Base-by-base conservation (phyloP, 495 filamentous ascomycete genomes). In the Aspergillus carlsbadensis region DNA sequence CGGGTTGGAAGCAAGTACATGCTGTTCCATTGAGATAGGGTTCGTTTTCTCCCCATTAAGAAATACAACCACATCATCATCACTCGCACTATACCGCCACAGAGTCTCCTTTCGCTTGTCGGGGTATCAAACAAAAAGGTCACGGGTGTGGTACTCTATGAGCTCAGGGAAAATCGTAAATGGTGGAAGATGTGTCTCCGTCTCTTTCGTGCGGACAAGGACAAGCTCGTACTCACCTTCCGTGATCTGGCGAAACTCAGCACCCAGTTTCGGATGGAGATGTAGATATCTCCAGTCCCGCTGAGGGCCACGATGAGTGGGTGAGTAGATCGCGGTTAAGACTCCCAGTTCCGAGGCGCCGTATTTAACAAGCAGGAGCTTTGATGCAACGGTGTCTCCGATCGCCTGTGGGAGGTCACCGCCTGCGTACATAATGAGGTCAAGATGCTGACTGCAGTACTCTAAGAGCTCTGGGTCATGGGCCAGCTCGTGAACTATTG, bases 91-190 rank as follows among this genome's bases (percentile, higher is more conserved):
- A 13, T 57, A 70, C 10, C 58, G 52, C 74, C 73, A 77, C 1
- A 65, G 52, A 21, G 65, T 39, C 1, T 64, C 15, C 10, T 67
- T 68, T 1, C 45, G 56, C 0, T 66, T 64, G 13, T 37, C 35
- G 3, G 35, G 35, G 44, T 74, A 69, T 8, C 65, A 71, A 33
- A 69, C 65, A 60, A 77, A 85, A 21, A 87, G 65, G 60, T 87
- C 84, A 29, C 74, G 71, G 10, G 81, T 86, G 26, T 65, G 63
- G 57, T 76, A 86, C 63, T 85, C 78, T 3, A 76, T 54, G 1
- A 63, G 33, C 6, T 85, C 67, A 4, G 80, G 81, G 51, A 83
- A 86, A 6, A 74, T 67, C 50, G 75, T 71, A 64, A 86, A 87
- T 35, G 80, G 57, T 5, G 72, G 66, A 29, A 82, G 81, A 14